These are phyloP conservation scores for Lolium perenne DNA, from an alignment of 176 grass and related monocot genomes.

Conservation along the genomic window DNA sequence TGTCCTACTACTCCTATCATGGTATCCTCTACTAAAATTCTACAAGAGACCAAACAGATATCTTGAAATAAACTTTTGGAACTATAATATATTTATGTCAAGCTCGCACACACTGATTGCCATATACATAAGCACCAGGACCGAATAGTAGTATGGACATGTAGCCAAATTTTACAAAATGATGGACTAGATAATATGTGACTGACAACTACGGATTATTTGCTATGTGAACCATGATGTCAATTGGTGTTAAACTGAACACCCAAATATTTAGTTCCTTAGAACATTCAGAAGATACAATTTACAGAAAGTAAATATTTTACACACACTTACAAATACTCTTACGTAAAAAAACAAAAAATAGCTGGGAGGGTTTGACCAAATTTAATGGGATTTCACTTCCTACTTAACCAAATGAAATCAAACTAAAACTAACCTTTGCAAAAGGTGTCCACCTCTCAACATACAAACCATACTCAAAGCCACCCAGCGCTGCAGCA, in stretches of 20 bases:
- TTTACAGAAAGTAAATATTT: neutral
- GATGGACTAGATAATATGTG: neutral
- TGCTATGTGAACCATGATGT: neutral
- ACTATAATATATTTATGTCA: constrained; percentile 6
- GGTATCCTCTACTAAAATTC: neutral
- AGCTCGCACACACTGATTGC: neutral
- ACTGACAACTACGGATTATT: neutral
- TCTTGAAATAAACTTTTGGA: neutral
- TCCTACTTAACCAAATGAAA: constrained; percentile 19
- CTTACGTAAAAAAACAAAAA: neutral
- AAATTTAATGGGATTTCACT: neutral
- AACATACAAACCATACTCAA: constrained; percentile 87
- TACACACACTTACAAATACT: neutral
- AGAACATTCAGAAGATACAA: neutral
- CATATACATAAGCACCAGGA: neutral
- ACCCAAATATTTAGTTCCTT: neutral
- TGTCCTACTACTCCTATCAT: constrained; percentile 6
- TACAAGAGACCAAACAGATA: neutral
- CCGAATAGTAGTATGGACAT: neutral
- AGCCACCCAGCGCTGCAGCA: constrained; percentile 74
- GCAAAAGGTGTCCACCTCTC: constrained; percentile 86
- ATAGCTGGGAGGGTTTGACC: neutral
- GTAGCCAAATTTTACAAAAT: neutral
- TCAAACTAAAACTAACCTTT: constrained; percentile 67
- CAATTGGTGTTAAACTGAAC: neutral